Evolutionary conservation across 257 asterid species (phyloP).

Genomic region (Petunia secreta): DNA sequence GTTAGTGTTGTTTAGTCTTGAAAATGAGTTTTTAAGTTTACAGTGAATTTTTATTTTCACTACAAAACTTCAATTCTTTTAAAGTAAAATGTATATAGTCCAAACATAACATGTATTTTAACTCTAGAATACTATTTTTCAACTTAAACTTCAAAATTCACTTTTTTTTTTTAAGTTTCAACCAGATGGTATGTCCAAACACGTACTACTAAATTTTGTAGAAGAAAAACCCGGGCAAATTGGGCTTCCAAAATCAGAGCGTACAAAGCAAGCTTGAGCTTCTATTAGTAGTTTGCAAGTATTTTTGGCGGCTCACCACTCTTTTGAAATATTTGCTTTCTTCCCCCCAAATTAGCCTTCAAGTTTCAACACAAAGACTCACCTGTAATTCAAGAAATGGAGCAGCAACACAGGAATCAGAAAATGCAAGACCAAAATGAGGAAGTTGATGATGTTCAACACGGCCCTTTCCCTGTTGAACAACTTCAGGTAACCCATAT

Average conservation of each 20-base stretch:
- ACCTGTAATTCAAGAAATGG: slow-evolving; percentile 46
- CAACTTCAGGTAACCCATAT: slow-evolving; percentile 68
- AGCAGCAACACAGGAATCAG: slow-evolving; percentile 68
- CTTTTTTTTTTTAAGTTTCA: no score
- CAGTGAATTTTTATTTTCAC: no score
- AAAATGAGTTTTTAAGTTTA: no score
- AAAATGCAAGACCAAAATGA: slow-evolving; percentile 55
- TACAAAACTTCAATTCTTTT: no score
- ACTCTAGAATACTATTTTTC: no score
- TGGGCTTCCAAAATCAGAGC: slow-evolving; percentile 13
- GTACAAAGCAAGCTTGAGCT: slow-evolving; percentile 21
- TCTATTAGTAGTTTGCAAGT: not conserved
- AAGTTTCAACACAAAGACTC: not conserved
- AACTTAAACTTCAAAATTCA: no score
- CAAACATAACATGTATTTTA: no score
- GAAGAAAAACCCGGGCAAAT: not conserved
- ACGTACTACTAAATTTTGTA: not conserved
- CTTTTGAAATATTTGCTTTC: slow-evolving; percentile 32
- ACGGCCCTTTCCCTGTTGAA: slow-evolving; percentile 82
- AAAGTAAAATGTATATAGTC: no score
- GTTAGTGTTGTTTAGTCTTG: no score
- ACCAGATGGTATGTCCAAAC: no score
- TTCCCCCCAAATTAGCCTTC: not conserved
- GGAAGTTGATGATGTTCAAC: slow-evolving; percentile 70
- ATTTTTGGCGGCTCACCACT: slow-evolving; percentile 35